Evolutionary conservation across 768 basidiomycete genomes (phyloP).

Genomic region (Lentinus brumalis): DNA sequence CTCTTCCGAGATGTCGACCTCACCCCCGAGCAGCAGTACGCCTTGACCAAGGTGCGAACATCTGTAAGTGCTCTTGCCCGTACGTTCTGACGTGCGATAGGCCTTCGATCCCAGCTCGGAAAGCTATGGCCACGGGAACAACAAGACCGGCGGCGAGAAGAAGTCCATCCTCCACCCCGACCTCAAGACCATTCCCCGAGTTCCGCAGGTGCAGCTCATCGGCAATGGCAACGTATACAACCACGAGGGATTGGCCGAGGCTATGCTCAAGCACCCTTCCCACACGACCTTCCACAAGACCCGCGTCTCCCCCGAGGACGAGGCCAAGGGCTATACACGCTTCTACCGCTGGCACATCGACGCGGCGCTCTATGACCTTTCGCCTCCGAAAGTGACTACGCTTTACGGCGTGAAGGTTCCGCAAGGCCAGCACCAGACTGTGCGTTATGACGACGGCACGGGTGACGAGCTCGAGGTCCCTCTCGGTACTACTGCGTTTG

Average conservation of each 20-base stretch:
- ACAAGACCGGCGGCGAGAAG: conserved; percentile 72
- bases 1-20: conserved; percentile 72
- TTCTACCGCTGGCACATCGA: conserved; percentile 96
- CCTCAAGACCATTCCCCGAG: conserved; percentile 86
- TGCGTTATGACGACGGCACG: conserved; percentile 84
- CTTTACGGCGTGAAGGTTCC: conserved; percentile 81
- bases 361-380: conserved; percentile 76
- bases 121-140: conserved; percentile 86
- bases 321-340: conserved; percentile 74
- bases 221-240: conserved; percentile 82
- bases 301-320: conserved; percentile 69
- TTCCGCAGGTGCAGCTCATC: conserved; percentile 90
- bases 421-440: conserved; percentile 59
- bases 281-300: conserved; percentile 90
- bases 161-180: conserved; percentile 88
- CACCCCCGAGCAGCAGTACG: conserved; percentile 82
- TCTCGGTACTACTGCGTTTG: conserved; percentile 85
- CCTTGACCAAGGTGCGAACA: conserved; percentile 71
- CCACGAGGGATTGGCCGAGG: conserved; percentile 79
- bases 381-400: conserved; percentile 83
- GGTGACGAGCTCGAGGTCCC: conserved; percentile 83
- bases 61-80: background rate
- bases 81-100: conserved; percentile 37
- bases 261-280: conserved; percentile 81
- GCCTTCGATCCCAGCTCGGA: conserved; percentile 71